Evolutionary conservation across 192 early-diverging fungal genomes (phyloP), one percentile per base, ranked within the genome.

Genomic region (Gaertneriomyces semiglobifer): DNA sequence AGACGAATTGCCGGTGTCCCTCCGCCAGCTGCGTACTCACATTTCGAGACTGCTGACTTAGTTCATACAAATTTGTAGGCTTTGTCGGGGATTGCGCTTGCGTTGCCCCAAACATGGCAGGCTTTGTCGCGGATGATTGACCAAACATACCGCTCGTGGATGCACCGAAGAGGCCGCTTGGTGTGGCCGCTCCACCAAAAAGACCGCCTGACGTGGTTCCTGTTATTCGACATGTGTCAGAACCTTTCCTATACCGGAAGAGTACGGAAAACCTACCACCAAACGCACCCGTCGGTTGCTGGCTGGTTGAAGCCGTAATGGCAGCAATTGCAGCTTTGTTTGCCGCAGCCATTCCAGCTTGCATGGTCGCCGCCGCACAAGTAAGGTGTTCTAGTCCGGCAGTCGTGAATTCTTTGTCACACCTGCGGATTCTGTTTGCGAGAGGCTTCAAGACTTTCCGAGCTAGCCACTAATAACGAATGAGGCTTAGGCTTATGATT

Each of bases 391-490:
- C 46, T 25, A 71, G 14, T 39, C 59, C 57, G 9, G 11, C 45
- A 14, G 4, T 54, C 10, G 5, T 19, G 20, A 65, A 60, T 44
- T 53, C 19, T 18, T 51, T 18, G 40, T 75, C 74, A 6, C 19
- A 50, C 12, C 40, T 11, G 12, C 53, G 7, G 41, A 75, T 75
- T 19, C 74, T 18, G 7, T 44, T 19, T 7, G 70, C 69, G 9
- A 75, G 60, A 19, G 69, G 68, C 47, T 63, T 60, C 18, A 71
- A 41, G 10, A 75, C 64, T 10, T 62, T 58, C 12, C 44, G 25
- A 11, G 68, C 62, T 11, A 75, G 46, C 74, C 74, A 75, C 74
- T 74, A 40, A 1, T 51, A 46, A 20, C 11, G 11, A 44, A 68
- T 11, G 38, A 39, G 3, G 20, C 10, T 19, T 14, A 69, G 42